Evolutionary conservation across 108 stramenopile genomes (phyloP), one percentile per base, ranked within the genome.

Genomic region (Schizochytrium sp.): DNA sequence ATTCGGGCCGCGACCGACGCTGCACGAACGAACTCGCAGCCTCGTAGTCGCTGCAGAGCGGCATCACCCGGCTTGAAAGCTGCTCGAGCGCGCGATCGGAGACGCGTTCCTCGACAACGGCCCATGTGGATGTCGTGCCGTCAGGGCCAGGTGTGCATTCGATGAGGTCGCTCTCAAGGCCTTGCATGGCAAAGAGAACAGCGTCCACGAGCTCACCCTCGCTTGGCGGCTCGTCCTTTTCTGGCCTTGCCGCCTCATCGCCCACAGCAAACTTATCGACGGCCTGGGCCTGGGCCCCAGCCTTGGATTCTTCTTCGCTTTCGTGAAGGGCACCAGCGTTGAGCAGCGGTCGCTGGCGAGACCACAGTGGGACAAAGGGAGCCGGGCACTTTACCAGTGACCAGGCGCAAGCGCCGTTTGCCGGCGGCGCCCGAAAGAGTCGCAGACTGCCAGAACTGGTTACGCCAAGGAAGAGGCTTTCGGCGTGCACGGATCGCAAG

Each of bases 1-100:
- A 91, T 53, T 92, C 91, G 72, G 91, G 53, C 41, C 91, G 87
- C 58, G 58, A 25, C 21, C 89, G 72, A 53, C 48, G 57, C 14
- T 55, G 58, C 25, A 87, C 63, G 48, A 93, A 93, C 5, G 48
- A 45, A 41, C 88, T 89, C 29, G 89, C 34, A 25, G 57, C 44
- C 21, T 91, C 57, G 72, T 83, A 90, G 29, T 58, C 44, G 19
- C 48, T 60, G 10, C 90, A 45, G 23, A 90, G 16, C n/a, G 91
- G 91, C 58, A 89, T 19, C 44, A 90, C n/a, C n/a, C 53, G 44
- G 21, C 8, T 23, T 48, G 88, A 69, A 5, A 88, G 60, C 34
- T 48, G 28, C 44, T n/a, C 18, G 14, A 88, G 48, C 16, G 87
- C 59, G 19, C 8, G 44, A 14, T 88, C 59, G 12, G n/a, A 29